Evolutionary conservation across 371 early-diverging fungal genomes (phyloP), one percentile per base, ranked within the genome.

Genomic region (Mucor racemosus): DNA sequence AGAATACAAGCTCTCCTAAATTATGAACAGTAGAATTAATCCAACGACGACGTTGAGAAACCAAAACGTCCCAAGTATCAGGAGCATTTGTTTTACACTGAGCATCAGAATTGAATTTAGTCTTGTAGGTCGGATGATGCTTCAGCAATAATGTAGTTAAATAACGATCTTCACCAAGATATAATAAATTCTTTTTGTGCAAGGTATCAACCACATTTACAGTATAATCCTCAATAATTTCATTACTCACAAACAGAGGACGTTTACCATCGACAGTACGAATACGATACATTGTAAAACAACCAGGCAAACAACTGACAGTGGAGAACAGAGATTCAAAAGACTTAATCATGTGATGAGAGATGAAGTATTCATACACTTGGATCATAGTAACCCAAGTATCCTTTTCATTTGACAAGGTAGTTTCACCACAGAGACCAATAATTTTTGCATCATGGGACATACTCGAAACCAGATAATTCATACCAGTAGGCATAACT

Each of bases 121-220:
- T 91, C 76, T 97, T 97, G 82, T 89, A 89, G 73, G 90, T 88
- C 21, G 98, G 96, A 83, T 98, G 99, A 75, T 96, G 92, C 79
- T 99, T 99, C 67, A 99, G 87, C 78, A 99, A 90, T 38, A 99
- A 84, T 7, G 99, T 99, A 4, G 99, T 99, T 67, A 97, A 76
- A 73, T 94, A 96, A 26, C 93, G 91, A 72, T 92, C 93, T 76
- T 92, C 93, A 44, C 93, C 93, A 54, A 93, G 78, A 8, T 80
- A 82, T 65, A 89, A 87, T 75, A 91, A 77, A 84, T 90, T 97
- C 84, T 91, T 98, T 84, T 88, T 89, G 84, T 99, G 99, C 21
- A 99, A 86, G 0, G 99, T 99, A 69, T 96, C 94, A 40, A 97
- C 97, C 19, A 90, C 81, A 78, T 93, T 95, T 55, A 92, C 91